phyloP scores from a whole-genome alignment of 139 green algal genomes.

The Chlamydomonas sp. region DNA sequence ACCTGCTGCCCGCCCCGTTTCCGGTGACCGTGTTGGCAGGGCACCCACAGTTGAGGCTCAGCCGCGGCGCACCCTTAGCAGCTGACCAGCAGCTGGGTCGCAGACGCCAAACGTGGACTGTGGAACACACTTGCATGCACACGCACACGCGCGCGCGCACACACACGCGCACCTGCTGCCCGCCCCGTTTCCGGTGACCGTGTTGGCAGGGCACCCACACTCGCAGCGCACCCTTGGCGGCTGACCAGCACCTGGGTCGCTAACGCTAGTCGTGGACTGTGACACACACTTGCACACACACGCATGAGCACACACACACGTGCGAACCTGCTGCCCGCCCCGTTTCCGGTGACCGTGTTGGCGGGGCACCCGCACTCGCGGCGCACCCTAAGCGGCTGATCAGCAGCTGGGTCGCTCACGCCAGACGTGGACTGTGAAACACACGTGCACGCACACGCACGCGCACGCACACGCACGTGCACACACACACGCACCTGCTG shows the following conservation, averaged over 20 bases:
- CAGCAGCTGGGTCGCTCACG: neutral
- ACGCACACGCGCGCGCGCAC: constrained; percentile 1
- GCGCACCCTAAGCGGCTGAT: neutral
- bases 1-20: constrained; percentile 45
- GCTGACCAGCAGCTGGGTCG: constrained; percentile 33
- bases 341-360: constrained; percentile 5
- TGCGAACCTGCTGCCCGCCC: too few relatives aligned
- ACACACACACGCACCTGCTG: too few relatives aligned
- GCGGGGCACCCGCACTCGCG: neutral
- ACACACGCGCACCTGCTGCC: too few relatives aligned
- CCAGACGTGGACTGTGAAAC: neutral
- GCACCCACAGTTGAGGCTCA: constrained; percentile 70
- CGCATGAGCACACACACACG: constrained; percentile 12
- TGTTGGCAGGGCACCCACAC: neutral
- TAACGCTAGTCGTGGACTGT: neutral
- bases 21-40: constrained; percentile 40
- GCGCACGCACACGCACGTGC: constrained; percentile 9
- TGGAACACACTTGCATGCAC: too few relatives aligned
- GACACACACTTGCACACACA: too few relatives aligned
- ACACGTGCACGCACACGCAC: too few relatives aligned
- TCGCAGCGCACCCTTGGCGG: neutral
- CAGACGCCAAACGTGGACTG: neutral
- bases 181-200: constrained; percentile 4
- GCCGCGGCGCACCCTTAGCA: constrained; percentile 35
- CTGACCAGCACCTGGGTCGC: neutral